Conservation (phyloP, 306 rosid genomes). For the Acacia crassicarpa region DNA sequence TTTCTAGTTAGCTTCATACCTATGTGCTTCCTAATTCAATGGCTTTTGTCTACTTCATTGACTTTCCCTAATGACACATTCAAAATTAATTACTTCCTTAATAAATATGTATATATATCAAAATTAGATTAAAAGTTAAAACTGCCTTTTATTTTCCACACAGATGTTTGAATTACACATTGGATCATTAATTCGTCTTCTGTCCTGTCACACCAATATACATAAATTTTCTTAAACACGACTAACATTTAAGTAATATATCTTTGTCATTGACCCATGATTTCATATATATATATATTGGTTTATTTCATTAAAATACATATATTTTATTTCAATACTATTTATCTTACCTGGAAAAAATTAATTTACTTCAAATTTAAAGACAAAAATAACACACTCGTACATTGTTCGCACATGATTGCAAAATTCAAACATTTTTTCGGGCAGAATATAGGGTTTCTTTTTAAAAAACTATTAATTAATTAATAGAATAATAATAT, state of each 20-base stretch:
- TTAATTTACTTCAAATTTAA: background rate
- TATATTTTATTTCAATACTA: background rate
- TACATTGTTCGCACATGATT: background rate
- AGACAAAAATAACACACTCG: background rate
- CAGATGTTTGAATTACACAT: background rate
- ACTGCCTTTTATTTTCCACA: background rate
- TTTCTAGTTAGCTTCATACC: background rate
- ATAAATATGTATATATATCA: background rate
- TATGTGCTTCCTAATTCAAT: background rate
- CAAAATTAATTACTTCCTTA: background rate
- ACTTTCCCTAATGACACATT: background rate
- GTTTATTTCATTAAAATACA: too few species aligned
- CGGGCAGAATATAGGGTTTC: background rate
- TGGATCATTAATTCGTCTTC: background rate
- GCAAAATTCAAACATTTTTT: background rate
- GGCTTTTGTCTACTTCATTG: background rate
- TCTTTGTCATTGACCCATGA: too few species aligned
- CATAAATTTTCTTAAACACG: background rate
- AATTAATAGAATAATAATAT: background rate
- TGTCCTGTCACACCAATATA: background rate
- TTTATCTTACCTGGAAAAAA: background rate
- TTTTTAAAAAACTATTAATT: background rate
- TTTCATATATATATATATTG: too few species aligned
- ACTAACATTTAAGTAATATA: background rate
- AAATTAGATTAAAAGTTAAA: background rate